phyloP scores from a whole-genome alignment of 805 yeast genomes.

The Ogataea siamensis region DNA sequence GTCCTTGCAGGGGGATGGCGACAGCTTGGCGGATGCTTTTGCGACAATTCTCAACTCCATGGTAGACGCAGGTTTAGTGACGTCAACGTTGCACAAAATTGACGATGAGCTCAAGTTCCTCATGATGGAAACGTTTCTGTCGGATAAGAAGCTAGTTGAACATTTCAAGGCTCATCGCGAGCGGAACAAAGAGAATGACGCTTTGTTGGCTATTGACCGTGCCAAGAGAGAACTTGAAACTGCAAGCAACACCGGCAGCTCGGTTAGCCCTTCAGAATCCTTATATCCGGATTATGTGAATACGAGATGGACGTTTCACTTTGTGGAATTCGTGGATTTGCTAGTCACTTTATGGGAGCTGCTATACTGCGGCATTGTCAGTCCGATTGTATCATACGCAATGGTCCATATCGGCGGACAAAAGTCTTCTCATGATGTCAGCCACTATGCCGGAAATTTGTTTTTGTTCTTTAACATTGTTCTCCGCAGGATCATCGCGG shows the following conservation, averaged over 20 bases:
- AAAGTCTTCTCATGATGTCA: not conserved
- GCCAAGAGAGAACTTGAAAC: constrained; percentile 1
- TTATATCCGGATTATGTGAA: not conserved
- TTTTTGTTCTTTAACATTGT: not conserved
- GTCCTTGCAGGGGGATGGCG: constrained; percentile 19
- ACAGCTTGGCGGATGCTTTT: constrained; percentile 20
- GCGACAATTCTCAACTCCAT: constrained; percentile 16
- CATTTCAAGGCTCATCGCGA: constrained; percentile 11
- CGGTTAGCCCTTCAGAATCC: not conserved
- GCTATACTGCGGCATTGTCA: not conserved
- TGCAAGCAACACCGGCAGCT: not conserved
- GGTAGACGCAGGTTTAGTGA: constrained; percentile 10
- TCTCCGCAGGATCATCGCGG: not conserved
- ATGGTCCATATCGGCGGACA: not conserved
- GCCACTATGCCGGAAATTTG: not conserved
- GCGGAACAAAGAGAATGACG: constrained; percentile 1
- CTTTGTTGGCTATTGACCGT: constrained; percentile 2
- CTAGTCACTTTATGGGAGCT: not conserved
- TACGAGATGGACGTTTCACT: not conserved
- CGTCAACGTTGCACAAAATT: constrained; percentile 12
- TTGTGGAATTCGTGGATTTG: constrained; percentile 1
- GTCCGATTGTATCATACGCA: not conserved
- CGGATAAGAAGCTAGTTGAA: constrained; percentile 18
- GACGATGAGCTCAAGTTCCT: constrained; percentile 18
- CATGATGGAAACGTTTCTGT: constrained; percentile 20